These are phyloP conservation scores for Avena sativa DNA, from an alignment of 176 grass and related monocot genomes.

Conservation along the genomic window DNA sequence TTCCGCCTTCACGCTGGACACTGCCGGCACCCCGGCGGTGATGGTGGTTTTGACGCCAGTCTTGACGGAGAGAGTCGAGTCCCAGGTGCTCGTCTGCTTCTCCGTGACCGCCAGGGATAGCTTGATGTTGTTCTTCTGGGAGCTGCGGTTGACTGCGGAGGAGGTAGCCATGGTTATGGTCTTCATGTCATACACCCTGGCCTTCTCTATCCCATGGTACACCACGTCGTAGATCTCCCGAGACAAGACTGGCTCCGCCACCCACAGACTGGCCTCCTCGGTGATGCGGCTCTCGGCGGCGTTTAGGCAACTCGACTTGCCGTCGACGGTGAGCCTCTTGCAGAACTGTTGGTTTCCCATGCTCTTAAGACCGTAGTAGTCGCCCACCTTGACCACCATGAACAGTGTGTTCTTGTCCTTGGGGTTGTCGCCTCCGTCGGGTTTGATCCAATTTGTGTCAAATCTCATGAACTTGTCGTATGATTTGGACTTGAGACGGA, in stretches of 20 bases:
- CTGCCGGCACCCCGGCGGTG: neutral
- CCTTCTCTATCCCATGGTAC: neutral
- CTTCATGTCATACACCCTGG: neutral
- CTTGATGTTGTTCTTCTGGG: too few species aligned
- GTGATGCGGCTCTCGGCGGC: neutral
- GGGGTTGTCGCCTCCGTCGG: neutral
- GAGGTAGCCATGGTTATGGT: neutral
- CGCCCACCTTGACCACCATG: neutral
- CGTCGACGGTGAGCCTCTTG: neutral
- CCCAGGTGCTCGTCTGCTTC: neutral
- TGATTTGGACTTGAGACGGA: neutral
- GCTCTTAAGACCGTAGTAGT: neutral
- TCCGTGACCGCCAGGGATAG: neutral
- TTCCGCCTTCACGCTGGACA: neutral
- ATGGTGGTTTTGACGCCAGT: neutral
- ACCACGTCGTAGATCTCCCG: neutral
- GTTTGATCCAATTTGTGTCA: neutral
- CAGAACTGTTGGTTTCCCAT: neutral
- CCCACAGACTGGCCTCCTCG: accelerated
- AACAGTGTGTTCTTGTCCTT: neutral
- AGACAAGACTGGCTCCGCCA: neutral
- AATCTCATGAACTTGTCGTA: neutral
- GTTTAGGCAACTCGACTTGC: neutral
- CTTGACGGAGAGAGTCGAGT: neutral
- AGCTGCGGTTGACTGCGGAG: too few species aligned